Base-by-base conservation (phyloP, 495 filamentous ascomycete genomes). In the Penicillium simplicissimum region DNA sequence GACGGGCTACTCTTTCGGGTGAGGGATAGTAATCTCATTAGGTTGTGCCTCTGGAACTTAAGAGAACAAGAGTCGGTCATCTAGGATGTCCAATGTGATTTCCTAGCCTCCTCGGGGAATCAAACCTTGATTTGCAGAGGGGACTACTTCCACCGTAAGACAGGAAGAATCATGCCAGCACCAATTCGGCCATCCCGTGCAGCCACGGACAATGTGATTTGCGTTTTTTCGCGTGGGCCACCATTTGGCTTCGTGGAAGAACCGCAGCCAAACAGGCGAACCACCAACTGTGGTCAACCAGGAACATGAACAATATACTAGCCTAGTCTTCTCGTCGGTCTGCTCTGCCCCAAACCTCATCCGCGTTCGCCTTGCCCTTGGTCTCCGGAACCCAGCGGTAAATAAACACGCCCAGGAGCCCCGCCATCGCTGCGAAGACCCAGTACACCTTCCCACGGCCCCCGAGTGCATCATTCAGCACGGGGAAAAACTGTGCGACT, bases 401-500 rank as follows among this genome's bases (percentile, higher is more conserved):
- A 23, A 95, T 86, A 67, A 96, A 93, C 1, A 72, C 36, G 0
- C 84, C 87, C 56, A 88, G 84, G 17, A 91, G 45, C 4, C 78
- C 77, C 0, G 91, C 91, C 61, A 95, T 78, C 1, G 68, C 88
- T 0, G 92, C 87, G 71, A 97, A 97, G 13, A 96, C 78, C 77
- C 92, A 96, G 71, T 93, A 97, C 0, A 93, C 89, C 81, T 87
- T 89, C 0, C 93, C 93, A 6, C 86, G 83, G 0, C 88, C 89
- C 1, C 88, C 88, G 54, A 97, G 73, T 0, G 80, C 82, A 60
- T 86, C 79, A 66, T 96, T 95, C 59, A 95, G 76, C 43, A 96
- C 81, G 0, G 93, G 93, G 82, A 97, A 97, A 73, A 96, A 94
- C 68, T 95, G 92, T 1, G 93, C 92, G 1, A 98, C 92, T 8